Percentiles rank a stretch among this genome's conserved stretches.
Conservation (phyloP, 805 yeast species). For the Yarrowia alimentaria region DNA sequence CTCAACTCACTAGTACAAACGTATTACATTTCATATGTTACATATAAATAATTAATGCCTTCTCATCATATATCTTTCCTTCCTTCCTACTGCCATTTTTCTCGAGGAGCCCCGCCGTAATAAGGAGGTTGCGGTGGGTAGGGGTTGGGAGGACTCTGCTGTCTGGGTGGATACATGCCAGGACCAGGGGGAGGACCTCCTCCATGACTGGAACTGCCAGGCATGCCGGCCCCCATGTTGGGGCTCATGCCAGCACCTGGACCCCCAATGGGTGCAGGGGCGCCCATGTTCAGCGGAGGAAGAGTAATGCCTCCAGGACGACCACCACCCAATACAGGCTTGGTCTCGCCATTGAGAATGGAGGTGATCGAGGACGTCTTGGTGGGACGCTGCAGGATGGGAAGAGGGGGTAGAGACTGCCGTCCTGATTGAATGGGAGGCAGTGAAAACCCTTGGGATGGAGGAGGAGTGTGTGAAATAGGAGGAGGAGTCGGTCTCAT, state of each 20-base stretch:
- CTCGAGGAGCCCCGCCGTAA: too few relatives aligned
- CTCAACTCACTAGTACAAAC: too few relatives aligned
- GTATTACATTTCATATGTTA: slow-evolving; percentile 16
- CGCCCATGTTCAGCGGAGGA: slow-evolving; percentile 22
- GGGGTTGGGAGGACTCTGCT: slow-evolving; percentile 14
- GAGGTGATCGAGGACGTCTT: slow-evolving; percentile 26
- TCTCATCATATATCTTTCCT: background rate
- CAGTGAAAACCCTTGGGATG: slow-evolving; percentile 8
- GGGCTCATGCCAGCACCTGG: too few relatives aligned
- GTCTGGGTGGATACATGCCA: slow-evolving; percentile 15
- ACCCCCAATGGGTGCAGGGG: slow-evolving; percentile 8
- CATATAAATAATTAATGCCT: slow-evolving; percentile 22
- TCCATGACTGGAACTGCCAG: background rate
- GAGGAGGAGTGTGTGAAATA: slow-evolving; percentile 14
- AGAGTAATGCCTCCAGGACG: slow-evolving; percentile 9
- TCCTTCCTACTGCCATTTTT: slow-evolving; percentile 13
- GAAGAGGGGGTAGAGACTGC: slow-evolving; percentile 11
- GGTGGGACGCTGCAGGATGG: slow-evolving; percentile 18
- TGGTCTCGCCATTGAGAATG: slow-evolving; percentile 24
- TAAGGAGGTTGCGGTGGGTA: slow-evolving; percentile 14
- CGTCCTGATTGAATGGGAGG: slow-evolving; percentile 15
- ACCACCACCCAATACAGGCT: slow-evolving; percentile 18
- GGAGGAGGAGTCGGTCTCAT: slow-evolving; percentile 4
- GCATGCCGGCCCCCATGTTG: too few relatives aligned
- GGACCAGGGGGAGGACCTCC: slow-evolving; percentile 2